phyloP scores from a whole-genome alignment of 1,284 basidiomycete genomes.

The Ustilago loliicola region DNA sequence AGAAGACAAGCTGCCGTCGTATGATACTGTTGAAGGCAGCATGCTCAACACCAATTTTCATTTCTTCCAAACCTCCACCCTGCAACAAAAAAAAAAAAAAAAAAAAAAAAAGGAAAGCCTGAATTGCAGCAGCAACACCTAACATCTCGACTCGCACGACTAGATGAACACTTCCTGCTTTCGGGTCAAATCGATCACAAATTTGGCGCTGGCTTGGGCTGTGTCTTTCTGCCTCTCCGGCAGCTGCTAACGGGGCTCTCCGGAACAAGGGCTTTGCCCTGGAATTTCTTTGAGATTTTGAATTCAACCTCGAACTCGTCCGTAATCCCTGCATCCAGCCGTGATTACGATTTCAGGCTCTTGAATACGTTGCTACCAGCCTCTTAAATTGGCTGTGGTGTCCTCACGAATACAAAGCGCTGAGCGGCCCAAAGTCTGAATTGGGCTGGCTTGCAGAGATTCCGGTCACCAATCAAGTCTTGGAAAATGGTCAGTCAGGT shows the following conservation, averaged over 20 bases:
- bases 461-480: conserved; percentile 32
- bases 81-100: neutral
- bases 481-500: conserved; percentile 32
- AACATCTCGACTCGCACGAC: conserved; percentile 31
- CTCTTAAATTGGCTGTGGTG: neutral
- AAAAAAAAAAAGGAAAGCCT: conserved; percentile 12
- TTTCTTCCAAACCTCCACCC: conserved; percentile 44
- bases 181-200: conserved; percentile 44
- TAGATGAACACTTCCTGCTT: neutral
- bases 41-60: neutral
- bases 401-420: conserved; percentile 4
- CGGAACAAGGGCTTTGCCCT: conserved; percentile 20
- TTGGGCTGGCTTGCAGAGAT: no score
- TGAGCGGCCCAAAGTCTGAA: neutral
- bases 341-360: neutral
- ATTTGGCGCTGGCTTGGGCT: conserved; percentile 15
- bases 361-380: neutral
- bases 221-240: neutral
- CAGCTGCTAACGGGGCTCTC: conserved; percentile 21
- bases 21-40: neutral
- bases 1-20: neutral
- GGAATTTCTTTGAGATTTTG: neutral
- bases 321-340: neutral
- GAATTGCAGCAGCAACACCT: neutral
- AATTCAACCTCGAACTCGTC: neutral